Evolutionary conservation across 768 basidiomycete species (phyloP), one percentile per base, ranked within the genome.

Genomic region (Tulasnella sp.): DNA sequence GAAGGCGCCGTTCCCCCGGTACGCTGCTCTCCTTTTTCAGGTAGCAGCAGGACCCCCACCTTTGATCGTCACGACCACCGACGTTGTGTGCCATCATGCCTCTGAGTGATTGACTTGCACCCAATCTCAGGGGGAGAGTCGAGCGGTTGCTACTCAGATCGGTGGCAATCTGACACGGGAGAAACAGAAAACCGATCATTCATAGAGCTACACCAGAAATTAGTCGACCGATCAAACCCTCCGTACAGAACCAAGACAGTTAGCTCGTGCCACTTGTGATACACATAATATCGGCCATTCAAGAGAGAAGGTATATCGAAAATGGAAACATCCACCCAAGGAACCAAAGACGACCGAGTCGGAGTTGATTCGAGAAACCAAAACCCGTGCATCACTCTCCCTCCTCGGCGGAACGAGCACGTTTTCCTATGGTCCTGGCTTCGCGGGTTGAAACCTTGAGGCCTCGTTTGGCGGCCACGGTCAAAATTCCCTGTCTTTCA

Each of bases 341-440:
- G 34, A 69, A 69, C 64, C 64, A 69, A 37, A 28, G 28, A 37
- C 31, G 34, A 37, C n/a, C 1, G 12, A 28, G 64, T 69, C 64
- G 64, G 64, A 69, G 64, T 69, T 69, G 64, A 69, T 31, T 28
- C 16, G 64, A 69, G 64, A 69, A 34, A 69, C 28, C 31, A 20
- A 34, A 37, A 69, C 34, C 28, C 64, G 28, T 69, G 64, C 64
- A 69, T 75, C 74, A 75, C 9, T 48, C 74, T 14, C 74, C 40
- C 41, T 78, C 77, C 77, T 78, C 77, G 58, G 77, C 41, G 60
- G 77, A 78, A 24, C 60, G 50, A 24, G 54, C 77, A 60, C 77
- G 77, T 48, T 80, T 80, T 28, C 79, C 79, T 28, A 80, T 80
- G 69, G 79, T 80, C 79, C 79, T 80, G 3, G 79, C 79, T 48